A percentile compares a stretch with the other conserved stretches of the same genome.
phyloP scores from a whole-genome alignment of 2,329 filamentous ascomycete genomes.

The Aspergillus fijiensis region DNA sequence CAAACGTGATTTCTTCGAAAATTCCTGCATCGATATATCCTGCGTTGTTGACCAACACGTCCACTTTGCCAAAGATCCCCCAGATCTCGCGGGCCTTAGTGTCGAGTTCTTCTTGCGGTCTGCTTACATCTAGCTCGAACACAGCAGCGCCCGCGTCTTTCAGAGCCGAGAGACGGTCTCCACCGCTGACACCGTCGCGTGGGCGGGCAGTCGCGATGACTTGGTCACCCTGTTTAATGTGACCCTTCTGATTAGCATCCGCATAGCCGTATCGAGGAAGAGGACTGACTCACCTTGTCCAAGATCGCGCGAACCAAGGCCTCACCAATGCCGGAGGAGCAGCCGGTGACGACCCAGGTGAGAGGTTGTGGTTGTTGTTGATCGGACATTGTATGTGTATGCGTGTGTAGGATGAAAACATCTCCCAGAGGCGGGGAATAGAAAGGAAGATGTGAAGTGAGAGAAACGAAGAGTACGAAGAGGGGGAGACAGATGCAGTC shows the following conservation, averaged over 20 bases:
- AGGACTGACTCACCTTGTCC: too few species aligned
- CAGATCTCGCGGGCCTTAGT: slow-evolving; percentile 15
- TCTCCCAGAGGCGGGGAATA: too few species aligned
- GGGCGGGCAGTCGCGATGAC: slow-evolving; percentile 33
- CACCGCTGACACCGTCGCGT: background rate
- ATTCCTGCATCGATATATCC: slow-evolving; percentile 32
- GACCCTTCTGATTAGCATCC: slow-evolving; percentile 2
- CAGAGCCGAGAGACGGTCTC: slow-evolving; percentile 23
- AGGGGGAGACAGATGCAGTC: too few species aligned
- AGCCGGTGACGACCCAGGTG: slow-evolving; percentile 13
- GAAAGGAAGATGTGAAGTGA: too few species aligned
- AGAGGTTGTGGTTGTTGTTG: too few species aligned
- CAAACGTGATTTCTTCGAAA: slow-evolving; percentile 29
- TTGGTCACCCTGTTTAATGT: slow-evolving; percentile 23
- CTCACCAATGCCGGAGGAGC: slow-evolving; percentile 8
- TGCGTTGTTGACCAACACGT: slow-evolving; percentile 51
- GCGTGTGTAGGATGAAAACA: too few species aligned
- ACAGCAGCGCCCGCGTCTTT: slow-evolving; percentile 24
- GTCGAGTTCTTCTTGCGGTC: slow-evolving; percentile 18
- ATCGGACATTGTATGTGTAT: too few species aligned
- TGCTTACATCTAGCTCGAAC: slow-evolving; percentile 26
- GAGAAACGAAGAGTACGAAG: too few species aligned
- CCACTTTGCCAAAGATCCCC: slow-evolving; percentile 24
- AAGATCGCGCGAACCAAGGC: background rate
- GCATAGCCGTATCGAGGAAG: background rate